Conservation (phyloP, 768 basidiomycete genomes). For the Trametes villosa region DNA sequence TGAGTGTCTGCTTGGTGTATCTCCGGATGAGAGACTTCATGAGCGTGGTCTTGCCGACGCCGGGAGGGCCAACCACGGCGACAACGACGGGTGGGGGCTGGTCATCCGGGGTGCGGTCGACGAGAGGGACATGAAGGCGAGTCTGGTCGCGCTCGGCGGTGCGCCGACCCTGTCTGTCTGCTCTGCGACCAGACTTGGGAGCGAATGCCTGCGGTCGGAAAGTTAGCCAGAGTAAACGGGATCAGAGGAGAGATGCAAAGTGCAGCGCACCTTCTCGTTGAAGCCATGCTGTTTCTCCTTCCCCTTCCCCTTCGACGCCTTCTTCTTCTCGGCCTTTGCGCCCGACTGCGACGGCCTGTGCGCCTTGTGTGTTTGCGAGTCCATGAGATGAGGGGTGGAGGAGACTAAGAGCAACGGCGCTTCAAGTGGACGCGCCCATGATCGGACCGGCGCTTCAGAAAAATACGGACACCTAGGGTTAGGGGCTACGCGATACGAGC, state of each 20-base stretch:
- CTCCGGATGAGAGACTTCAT: conserved; percentile 89
- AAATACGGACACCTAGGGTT: conserved; percentile 16
- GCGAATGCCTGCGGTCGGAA: conserved; percentile 80
- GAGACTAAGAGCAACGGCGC: conserved; percentile 6
- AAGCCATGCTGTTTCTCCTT: conserved; percentile 76
- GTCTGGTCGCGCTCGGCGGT: conserved; percentile 95
- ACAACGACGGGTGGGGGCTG: conserved; percentile 93
- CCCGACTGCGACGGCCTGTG: conserved; percentile 79
- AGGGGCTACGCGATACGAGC: conserved; percentile 16
- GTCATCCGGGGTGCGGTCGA: conserved; percentile 91
- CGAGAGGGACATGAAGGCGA: conserved; percentile 92
- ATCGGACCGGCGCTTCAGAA: conserved; percentile 18
- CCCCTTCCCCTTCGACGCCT: conserved; percentile 56
- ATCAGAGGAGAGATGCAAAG: background rate
- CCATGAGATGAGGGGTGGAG: conserved; percentile 46
- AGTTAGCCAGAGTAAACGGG: background rate
- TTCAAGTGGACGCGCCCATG: too few relatives aligned
- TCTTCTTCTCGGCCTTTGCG: conserved; percentile 76
- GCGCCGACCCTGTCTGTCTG: conserved; percentile 86
- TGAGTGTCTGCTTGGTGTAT: conserved; percentile 92
- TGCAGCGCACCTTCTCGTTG: conserved; percentile 85
- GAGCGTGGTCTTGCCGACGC: conserved; percentile 95
- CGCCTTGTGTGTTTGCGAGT: conserved; percentile 78
- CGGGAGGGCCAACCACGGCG: conserved; percentile 94
- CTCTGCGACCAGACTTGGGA: conserved; percentile 85